Base-by-base conservation (phyloP, 1,284 basidiomycete genomes). In the Termitomyces sp. region DNA sequence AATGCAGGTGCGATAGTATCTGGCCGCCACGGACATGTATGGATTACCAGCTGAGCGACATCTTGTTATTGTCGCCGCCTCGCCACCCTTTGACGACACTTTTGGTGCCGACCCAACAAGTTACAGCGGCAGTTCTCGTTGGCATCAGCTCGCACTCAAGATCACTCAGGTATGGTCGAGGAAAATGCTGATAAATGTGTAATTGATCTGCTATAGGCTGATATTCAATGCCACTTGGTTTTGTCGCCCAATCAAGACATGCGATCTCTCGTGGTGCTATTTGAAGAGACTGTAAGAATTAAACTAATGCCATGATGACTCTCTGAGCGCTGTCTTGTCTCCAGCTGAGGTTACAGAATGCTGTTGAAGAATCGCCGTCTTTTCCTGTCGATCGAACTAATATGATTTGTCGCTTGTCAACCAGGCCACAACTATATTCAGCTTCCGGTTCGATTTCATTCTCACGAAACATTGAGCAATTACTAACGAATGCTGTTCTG, bases 181-280 rank as follows among this genome's bases (percentile, higher is more conserved):
- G 28, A 24, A 13, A n/a, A 7, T 40, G 2, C 50, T 41, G 42
- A 53, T 51, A 56, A 34, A 44, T 36, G 57, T 13, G n/a, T 9
- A 10, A 28, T 48, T 38, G 34, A 48, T 38, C 8, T 48, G 38
- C 39, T 24, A 52, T 59, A 86, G 84, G 72, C 75, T 53, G 68
- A 77, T 44, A 79, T 85, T 45, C 75, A 79, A 54, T 78, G 80
- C 57, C 84, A 86, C 66, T 73, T 86, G 70, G 76, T 84, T 52
- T 68, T 83, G 54, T 73, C 70, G 49, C 61, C 77, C 46, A 70
- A 70, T 55, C 69, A 73, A 53, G 70, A 78, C 58, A 74, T 77
- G 68, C 63, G 70, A 12, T 62, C 70, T 15, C 71, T 84, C 54
- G 71, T 68, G 36, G 69, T 74, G 39, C 64, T 86, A 17, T 86